A percentile compares a stretch with the other conserved stretches of the same genome.
Evolutionary conservation across 208 protist genomes (phyloP).

Genomic region (Trichomonas gallinae): DNA sequence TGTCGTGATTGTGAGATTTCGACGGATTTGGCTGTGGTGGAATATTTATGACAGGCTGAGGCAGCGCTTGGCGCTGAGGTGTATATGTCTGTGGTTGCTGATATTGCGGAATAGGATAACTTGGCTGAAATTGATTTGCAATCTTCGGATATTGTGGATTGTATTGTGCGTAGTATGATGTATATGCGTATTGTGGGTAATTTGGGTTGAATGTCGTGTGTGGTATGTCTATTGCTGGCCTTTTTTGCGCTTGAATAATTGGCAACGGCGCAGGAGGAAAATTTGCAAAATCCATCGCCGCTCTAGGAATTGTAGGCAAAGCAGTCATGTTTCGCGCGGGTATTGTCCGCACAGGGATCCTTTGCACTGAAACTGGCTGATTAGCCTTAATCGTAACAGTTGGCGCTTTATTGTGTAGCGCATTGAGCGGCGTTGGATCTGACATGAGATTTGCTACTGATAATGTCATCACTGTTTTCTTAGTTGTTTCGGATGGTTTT

Average conservation of each 20-base stretch:
- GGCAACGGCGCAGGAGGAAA: too few species aligned
- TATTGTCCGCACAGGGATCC: neutral
- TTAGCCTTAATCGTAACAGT: neutral
- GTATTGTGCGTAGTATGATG: neutral
- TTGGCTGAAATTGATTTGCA: neutral
- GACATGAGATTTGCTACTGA: neutral
- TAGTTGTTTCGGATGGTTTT: neutral
- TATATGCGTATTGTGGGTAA: neutral
- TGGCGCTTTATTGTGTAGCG: neutral
- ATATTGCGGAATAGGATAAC: neutral
- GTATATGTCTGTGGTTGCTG: neutral
- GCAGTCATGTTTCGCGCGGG: neutral
- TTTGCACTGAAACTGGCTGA: neutral
- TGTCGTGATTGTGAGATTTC: neutral
- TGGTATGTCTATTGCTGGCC: neutral
- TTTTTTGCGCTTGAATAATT: neutral
- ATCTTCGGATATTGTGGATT: neutral
- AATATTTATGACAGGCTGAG: neutral
- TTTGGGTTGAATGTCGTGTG: neutral
- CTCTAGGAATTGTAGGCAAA: neutral
- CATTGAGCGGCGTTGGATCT: neutral
- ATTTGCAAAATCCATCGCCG: neutral
- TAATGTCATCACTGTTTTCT: neutral
- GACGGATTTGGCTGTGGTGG: neutral
- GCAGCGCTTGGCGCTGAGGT: neutral